Base-by-base conservation (phyloP, 2,329 filamentous ascomycete species). In the Ophiosphaerella korrae region DNA sequence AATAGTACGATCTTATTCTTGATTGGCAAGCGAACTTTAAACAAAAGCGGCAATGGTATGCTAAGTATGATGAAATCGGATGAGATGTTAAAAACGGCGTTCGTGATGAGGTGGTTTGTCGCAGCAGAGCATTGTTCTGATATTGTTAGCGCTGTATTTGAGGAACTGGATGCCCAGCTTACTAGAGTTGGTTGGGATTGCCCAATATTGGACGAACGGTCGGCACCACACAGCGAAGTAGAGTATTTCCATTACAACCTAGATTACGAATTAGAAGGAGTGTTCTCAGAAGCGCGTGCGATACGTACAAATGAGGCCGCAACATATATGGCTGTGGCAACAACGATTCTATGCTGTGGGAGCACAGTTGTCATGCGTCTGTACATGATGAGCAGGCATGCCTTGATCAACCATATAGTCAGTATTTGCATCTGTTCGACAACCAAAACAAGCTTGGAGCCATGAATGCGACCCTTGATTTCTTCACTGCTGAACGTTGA, bases 151-250 rank as follows among this genome's bases (percentile, higher is more conserved):
- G 3, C 12, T n/a, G 6, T 14, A 40, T 32, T 23, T 7, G 1
- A 8, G 2, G 12, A 29, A 4, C 2, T 14, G 31, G 21, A 18
- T 7, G 34, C 14, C 18, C 5, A 13, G 50, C 60, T 46, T 54
- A 70, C 66, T 62, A 13, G 64, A 71, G 16, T 54, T 61, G 26
- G 72, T 58, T 8, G 81, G 81, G 0, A 83, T 74, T 6, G 76
- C 72, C 79, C 80, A 84, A 55, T 84, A 84, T 44, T 80, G 74
- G 7, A 69, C 57, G 44, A 83, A 79, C 0, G 80, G 80, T 21
- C 78, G 74, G 49, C 82, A 84, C 82, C 82, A 84, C 8, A 80
- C 79, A n/a, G 76, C 73, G 48, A 82, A 78, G 38, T 82, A 77
- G 0, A 79, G 67, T 16, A 82, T 58, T 57, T 82, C 79, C 57